Conservation (phyloP, 192 early-diverging fungal species). For the Paraglomus brasilianum region DNA sequence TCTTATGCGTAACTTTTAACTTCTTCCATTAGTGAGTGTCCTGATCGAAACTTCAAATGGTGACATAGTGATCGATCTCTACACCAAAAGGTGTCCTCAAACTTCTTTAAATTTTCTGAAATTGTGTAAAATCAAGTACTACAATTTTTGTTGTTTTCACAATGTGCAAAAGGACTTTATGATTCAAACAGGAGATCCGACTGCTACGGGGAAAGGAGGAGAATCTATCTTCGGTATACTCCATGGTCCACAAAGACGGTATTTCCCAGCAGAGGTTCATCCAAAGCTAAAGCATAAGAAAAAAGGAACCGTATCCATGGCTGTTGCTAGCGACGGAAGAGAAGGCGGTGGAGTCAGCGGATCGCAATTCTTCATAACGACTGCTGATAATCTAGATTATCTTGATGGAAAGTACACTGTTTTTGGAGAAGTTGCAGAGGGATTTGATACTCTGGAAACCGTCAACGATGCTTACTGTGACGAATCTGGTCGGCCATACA, state of each 20-base stretch:
- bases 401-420: conserved; percentile 81
- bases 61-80: conserved; percentile 87
- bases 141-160: conserved; percentile 80
- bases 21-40: conserved; percentile 50
- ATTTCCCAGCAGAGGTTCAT: conserved; percentile 77
- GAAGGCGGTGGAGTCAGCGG: conserved; percentile 55
- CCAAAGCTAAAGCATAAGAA: conserved; percentile 76
- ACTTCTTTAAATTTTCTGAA: conserved; percentile 82
- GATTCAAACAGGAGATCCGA: conserved; percentile 74
- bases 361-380: conserved; percentile 88
- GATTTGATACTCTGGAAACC: conserved; percentile 80
- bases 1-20: too few species aligned
- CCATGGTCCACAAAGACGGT: conserved; percentile 55
- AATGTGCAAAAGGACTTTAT: conserved; percentile 81
- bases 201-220: conserved; percentile 68
- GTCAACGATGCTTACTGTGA: conserved; percentile 75
- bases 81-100: conserved; percentile 65
- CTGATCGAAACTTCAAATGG: conserved; percentile 88
- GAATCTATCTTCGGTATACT: conserved; percentile 69
- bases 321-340: conserved; percentile 47
- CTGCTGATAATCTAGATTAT: conserved; percentile 71
- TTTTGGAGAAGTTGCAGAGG: conserved; percentile 89
- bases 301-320: conserved; percentile 79
- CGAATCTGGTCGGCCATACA: conserved; percentile 68
- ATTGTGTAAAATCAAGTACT: conserved; percentile 86